Percentiles rank a stretch among this genome's conserved stretches.
Conservation (phyloP, 176 grass and related monocot genomes). For the Musa itinerans region DNA sequence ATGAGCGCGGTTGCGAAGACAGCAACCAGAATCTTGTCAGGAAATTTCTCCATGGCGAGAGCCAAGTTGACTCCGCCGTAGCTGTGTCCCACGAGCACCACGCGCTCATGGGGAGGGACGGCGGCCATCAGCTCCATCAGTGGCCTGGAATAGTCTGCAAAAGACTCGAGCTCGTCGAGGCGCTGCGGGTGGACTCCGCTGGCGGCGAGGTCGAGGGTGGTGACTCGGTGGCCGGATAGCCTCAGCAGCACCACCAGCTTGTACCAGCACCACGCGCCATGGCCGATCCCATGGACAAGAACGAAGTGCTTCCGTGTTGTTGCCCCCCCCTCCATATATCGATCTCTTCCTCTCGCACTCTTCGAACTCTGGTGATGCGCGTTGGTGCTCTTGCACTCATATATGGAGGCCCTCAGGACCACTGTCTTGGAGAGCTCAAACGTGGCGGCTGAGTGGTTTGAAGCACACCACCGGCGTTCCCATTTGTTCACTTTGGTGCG, state of each 20-base stretch:
- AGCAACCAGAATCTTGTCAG: constrained; percentile 28
- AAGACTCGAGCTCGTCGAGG: constrained; percentile 34
- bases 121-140: constrained; percentile 30
- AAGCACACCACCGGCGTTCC: too few relatives aligned
- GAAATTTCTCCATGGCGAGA: constrained; percentile 42
- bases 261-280: constrained; percentile 64
- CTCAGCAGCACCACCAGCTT: constrained; percentile 27
- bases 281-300: constrained; percentile 35
- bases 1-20: constrained; percentile 34
- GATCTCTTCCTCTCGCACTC: neutral
- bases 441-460: too few relatives aligned
- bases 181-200: constrained; percentile 32
- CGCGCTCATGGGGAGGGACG: constrained; percentile 15
- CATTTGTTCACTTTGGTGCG: too few relatives aligned
- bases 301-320: constrained; percentile 33
- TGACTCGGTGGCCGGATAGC: constrained; percentile 28
- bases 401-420: too few relatives aligned
- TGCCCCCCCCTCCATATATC: neutral
- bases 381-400: too few relatives aligned
- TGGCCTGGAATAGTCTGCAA: constrained; percentile 47
- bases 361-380: too few relatives aligned
- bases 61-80: constrained; percentile 29
- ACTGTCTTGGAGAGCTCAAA: too few relatives aligned
- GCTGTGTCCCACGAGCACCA: constrained; percentile 49
- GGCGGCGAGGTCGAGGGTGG: constrained; percentile 42